Evolutionary conservation across 352 stramenopile genomes (phyloP), one percentile per base, ranked within the genome.

Genomic region (Phytophthora constricta): DNA sequence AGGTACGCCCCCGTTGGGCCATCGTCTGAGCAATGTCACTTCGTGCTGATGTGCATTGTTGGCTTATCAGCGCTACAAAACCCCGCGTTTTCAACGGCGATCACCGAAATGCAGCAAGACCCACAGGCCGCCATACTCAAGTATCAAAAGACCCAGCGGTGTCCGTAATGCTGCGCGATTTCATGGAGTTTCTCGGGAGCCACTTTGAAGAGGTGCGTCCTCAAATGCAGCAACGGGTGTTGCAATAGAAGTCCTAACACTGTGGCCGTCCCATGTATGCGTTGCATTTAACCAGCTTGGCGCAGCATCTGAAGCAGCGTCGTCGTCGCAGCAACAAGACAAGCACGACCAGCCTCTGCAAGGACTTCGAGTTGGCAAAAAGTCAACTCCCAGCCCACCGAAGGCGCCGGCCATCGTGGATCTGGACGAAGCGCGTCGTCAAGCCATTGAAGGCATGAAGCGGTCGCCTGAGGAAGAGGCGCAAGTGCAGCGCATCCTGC

Each of bases 141-240:
- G 60, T 93, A 95, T 58, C 73, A 81, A 33, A 84, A 86, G 83
- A 95, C 51, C 51, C 62, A 3, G 82, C 80, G 2, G 72, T 93
- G 3, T 86, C 81, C 0, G 49, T 67, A 0, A 91, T 93, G 80
- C 59, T 93, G 47, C 65, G 65, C 22, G 84, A 91, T 53, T 95
- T 92, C 34, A 80, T 92, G 73, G 76, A 76, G 48, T 93, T 93
- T 53, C 47, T 93, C 9, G 84, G 84, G 4, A 70, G 63, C 45
- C 84, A 95, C 58, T 93, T 95, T 41, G 83, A 93, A 67, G 72
- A 94, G 80, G 84, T 91, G 50, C n/a, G 37, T 4, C 0, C 7
- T 37, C 31, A 11, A 11, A 37, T 37, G 31, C 31, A 37, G 31
- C 7, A 37, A n/a, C n/a, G n/a, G n/a, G n/a, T n/a, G n/a, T n/a